Conservation (phyloP, 108 stramenopile species). For the Nitzschia sp. region DNA sequence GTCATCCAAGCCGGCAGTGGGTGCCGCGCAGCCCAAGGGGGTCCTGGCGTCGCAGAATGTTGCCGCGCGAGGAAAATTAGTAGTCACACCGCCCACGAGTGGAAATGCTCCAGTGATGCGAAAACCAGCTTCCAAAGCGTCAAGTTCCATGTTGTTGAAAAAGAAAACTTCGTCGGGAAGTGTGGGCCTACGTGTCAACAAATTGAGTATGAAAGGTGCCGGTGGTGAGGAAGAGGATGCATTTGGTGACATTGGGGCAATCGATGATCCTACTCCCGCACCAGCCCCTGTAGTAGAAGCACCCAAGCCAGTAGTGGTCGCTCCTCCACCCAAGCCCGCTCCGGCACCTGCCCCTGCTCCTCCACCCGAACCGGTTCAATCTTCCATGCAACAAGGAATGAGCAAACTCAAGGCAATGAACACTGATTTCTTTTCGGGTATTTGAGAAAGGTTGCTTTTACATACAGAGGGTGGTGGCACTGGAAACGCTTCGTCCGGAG, state of each 20-base stretch:
- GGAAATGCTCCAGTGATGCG: conserved; percentile 57
- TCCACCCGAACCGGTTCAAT: conserved; percentile 44
- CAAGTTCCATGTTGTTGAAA: conserved; percentile 55
- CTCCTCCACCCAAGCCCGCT: conserved; percentile 31
- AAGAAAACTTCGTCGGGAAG: conserved; percentile 51
- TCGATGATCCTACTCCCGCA: conserved; percentile 50
- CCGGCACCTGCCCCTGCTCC: conserved; percentile 25
- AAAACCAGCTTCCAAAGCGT: conserved; percentile 55
- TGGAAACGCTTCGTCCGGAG: too few relatives aligned
- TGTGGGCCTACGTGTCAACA: conserved; percentile 71
- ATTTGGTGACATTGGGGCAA: conserved; percentile 68
- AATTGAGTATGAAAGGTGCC: conserved; percentile 34
- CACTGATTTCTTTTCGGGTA: conserved; percentile 77
- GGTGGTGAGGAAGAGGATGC: conserved; percentile 31
- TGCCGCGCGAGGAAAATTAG: conserved; percentile 62
- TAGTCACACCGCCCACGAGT: conserved; percentile 63
- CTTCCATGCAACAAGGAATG: conserved; percentile 67
- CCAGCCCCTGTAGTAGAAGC: conserved; percentile 30
- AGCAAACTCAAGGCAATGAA: conserved; percentile 78
- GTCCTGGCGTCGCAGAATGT: conserved; percentile 67
- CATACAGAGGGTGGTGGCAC: too few relatives aligned
- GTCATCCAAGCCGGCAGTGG: conserved; percentile 17
- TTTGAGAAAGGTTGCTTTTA: too few relatives aligned
- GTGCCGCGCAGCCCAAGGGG: conserved; percentile 56
- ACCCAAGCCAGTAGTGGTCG: conserved; percentile 22